Percentiles rank a stretch among this genome's conserved stretches.
Evolutionary conservation across 495 filamentous ascomycete species (phyloP).

Genomic region (Parathielavia appendiculata): DNA sequence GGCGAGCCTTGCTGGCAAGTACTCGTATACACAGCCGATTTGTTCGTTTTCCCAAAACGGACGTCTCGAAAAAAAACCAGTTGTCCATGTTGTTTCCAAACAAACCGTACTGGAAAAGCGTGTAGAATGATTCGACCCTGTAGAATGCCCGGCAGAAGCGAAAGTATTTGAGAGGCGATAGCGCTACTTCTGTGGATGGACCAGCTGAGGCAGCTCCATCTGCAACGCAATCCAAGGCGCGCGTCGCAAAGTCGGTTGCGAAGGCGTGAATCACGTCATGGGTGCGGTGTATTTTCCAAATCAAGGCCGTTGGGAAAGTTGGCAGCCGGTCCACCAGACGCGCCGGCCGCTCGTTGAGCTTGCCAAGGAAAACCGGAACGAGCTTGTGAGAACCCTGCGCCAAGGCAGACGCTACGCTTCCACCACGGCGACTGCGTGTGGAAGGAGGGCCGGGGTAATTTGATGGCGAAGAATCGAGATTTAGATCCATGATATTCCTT

Average conservation of each 20-base stretch:
- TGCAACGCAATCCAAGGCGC: not conserved
- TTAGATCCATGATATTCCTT: conserved; percentile 2
- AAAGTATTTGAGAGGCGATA: not conserved
- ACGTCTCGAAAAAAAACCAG: not conserved
- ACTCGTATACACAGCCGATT: not conserved
- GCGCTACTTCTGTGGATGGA: not conserved
- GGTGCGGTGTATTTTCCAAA: not conserved
- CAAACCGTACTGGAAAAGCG: not conserved
- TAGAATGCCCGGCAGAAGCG: not conserved
- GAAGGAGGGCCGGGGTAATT: conserved; percentile 5
- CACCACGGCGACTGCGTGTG: not conserved
- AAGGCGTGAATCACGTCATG: not conserved
- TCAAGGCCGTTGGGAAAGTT: not conserved
- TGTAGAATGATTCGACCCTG: not conserved
- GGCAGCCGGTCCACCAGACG: not conserved
- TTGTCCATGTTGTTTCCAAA: not conserved
- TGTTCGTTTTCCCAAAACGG: not conserved
- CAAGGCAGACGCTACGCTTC: not conserved
- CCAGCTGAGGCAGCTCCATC: too few species aligned
- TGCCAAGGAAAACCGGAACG: not conserved
- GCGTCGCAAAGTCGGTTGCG: not conserved
- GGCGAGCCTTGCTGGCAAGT: not conserved
- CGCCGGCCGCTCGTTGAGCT: not conserved
- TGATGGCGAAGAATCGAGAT: conserved; percentile 2
- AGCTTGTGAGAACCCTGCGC: not conserved